These are phyloP conservation scores for Colletotrichum plurivorum DNA, from an alignment of 2,329 filamentous ascomycete species.

Conservation along the genomic window DNA sequence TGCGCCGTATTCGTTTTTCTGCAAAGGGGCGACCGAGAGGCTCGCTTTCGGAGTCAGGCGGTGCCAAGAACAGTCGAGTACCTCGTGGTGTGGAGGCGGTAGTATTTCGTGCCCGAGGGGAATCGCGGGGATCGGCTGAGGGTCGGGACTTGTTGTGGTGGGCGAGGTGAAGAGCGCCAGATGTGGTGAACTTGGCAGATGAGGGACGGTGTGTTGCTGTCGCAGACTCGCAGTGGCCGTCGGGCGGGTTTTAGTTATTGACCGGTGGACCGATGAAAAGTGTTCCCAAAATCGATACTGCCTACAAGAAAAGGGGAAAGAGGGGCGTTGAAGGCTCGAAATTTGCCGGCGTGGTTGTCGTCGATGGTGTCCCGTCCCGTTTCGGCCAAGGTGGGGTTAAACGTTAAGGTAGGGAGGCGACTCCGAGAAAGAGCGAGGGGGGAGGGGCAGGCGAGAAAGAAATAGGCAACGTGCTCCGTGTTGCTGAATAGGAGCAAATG, in stretches of 20 bases:
- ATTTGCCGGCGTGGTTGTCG: conserved; percentile 38
- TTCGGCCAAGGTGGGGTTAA: conserved; percentile 40
- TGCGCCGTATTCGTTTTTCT: conserved; percentile 6
- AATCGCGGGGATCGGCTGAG: conserved; percentile 21
- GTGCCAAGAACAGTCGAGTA: background rate
- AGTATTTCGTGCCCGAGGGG: background rate
- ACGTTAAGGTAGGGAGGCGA: conserved; percentile 38
- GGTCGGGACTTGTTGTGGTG: conserved; percentile 6
- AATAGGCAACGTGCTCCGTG: conserved; percentile 38
- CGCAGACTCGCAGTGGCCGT: conserved; percentile 18
- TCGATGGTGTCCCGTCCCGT: conserved; percentile 39
- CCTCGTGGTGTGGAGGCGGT: background rate
- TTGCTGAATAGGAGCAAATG: conserved; percentile 32
- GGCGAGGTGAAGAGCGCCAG: background rate
- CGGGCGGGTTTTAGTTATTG: conserved; percentile 28
- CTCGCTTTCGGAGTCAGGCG: background rate
- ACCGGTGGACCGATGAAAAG: conserved; percentile 15
- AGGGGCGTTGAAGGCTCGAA: conserved; percentile 34
- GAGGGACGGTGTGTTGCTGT: background rate
- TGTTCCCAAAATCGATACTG: conserved; percentile 24
- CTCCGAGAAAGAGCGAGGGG: conserved; percentile 32
- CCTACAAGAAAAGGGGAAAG: conserved; percentile 36
- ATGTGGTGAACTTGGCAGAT: background rate
- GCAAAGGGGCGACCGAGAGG: background rate
- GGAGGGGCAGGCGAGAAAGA: conserved; percentile 28